Evolutionary conservation across 169 alveolate species (phyloP).

Genomic region (Blepharisma undulans): DNA sequence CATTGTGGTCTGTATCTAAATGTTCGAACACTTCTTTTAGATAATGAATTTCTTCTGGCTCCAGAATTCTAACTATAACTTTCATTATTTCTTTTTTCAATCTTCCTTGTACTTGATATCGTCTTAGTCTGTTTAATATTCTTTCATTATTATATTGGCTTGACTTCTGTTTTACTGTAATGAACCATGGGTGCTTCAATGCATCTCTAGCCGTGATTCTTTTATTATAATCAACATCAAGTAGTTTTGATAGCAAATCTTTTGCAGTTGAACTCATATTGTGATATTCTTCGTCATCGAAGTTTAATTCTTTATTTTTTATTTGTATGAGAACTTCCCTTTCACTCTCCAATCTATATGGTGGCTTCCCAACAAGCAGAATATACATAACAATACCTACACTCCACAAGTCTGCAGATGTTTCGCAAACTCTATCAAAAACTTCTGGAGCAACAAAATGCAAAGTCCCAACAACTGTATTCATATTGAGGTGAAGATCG

Average conservation of each 20-base stretch:
- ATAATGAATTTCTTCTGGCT: too few relatives aligned
- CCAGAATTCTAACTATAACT: too few relatives aligned
- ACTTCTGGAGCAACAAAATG: conserved; percentile 49
- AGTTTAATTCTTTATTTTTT: conserved; percentile 43
- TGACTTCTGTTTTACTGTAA: neutral
- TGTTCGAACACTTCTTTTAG: too few relatives aligned
- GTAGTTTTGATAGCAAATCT: conserved; percentile 64
- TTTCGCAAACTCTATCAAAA: neutral
- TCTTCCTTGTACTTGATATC: conserved; percentile 34
- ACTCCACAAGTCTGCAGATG: conserved; percentile 43
- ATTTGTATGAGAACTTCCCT: too few relatives aligned
- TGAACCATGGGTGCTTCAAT: conserved; percentile 36
- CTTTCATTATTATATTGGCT: too few relatives aligned
- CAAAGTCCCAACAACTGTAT: conserved; percentile 47
- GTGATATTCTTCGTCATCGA: conserved; percentile 90
- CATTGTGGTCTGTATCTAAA: too few relatives aligned
- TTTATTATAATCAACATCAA: conserved; percentile 4
- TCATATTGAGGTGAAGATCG: too few relatives aligned
- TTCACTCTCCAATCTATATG: conserved; percentile 7
- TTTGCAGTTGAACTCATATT: conserved; percentile 62
- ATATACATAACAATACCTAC: conserved; percentile 34
- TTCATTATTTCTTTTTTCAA: too few relatives aligned
- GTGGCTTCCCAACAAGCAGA: conserved; percentile 1
- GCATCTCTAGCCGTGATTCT: conserved; percentile 23
- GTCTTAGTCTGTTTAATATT: too few relatives aligned